phyloP scores from a whole-genome alignment of 192 early-diverging fungal species.

The Umbelopsis sp. region DNA sequence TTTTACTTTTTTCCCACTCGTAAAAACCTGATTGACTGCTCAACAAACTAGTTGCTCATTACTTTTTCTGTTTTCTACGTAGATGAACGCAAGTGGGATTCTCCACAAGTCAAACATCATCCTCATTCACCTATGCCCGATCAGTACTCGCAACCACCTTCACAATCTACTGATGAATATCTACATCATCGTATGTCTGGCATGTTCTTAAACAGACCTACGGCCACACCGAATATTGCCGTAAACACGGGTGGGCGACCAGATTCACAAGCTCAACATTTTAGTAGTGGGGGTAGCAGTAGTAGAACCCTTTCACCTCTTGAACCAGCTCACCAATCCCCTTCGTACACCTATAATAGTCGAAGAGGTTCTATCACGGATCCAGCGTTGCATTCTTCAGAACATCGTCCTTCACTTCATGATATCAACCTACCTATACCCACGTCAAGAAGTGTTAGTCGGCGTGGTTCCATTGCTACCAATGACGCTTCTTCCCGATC shows the following conservation, averaged over 20 bases:
- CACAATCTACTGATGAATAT: conserved; percentile 28
- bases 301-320: conserved; percentile 24
- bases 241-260: neutral
- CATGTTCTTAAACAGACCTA: conserved; percentile 26
- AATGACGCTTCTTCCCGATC: conserved; percentile 36
- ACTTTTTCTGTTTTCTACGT: neutral
- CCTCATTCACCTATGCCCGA: conserved; percentile 25
- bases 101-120: conserved; percentile 27
- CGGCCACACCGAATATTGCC: conserved; percentile 5
- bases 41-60: neutral
- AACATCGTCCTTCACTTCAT: conserved; percentile 30
- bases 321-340: conserved; percentile 31
- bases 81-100: conserved; percentile 28
- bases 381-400: conserved; percentile 20
- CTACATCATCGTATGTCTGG: conserved; percentile 40
- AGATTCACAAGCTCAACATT: conserved; percentile 14
- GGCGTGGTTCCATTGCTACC: conserved; percentile 33
- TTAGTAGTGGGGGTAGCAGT: neutral
- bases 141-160: neutral
- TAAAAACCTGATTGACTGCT: neutral
- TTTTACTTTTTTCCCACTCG: neutral
- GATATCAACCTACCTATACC: conserved; percentile 37
- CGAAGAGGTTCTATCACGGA: conserved; percentile 35
- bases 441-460: conserved; percentile 21
- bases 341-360: conserved; percentile 14